Evolutionary conservation across 163 green algal genomes (phyloP).

Genomic region (Chlamydomonas reinhardtii): DNA sequence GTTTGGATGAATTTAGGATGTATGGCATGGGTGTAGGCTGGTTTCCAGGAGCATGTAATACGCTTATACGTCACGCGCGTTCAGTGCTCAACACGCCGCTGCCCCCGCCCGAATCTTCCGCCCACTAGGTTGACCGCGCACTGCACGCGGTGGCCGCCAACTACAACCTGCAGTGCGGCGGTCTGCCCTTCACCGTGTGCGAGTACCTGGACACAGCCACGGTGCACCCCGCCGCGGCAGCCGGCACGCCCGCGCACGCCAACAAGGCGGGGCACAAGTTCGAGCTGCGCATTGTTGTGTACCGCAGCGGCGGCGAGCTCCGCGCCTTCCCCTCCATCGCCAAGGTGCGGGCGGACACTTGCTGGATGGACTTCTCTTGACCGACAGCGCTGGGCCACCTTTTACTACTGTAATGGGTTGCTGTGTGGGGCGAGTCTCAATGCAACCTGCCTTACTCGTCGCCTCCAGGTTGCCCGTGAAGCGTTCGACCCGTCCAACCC

Average conservation of each 20-base stretch:
- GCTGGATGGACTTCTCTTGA: no score
- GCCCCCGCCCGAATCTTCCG: no score
- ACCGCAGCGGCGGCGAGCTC: conserved; percentile 45
- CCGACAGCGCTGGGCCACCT: no score
- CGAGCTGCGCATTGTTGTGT: conserved; percentile 57
- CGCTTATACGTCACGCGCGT: no score
- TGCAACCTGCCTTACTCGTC: no score
- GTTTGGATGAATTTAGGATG: no score
- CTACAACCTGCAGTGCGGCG: conserved; percentile 54
- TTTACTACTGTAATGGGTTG: no score
- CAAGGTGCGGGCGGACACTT: conserved; percentile 26
- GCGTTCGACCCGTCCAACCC: conserved; percentile 51
- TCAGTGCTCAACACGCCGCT: no score
- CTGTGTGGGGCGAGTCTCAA: no score
- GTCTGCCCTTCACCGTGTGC: conserved; percentile 56
- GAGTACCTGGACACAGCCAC: conserved; percentile 54
- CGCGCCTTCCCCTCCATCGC: conserved; percentile 57
- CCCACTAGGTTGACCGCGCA: conserved; percentile 46
- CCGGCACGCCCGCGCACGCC: not conserved
- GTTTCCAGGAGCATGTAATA: no score
- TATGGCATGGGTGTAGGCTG: no score
- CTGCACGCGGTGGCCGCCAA: conserved; percentile 35
- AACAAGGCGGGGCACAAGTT: conserved; percentile 55
- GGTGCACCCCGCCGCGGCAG: not conserved
- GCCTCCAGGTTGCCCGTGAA: conserved; percentile 43